phyloP scores from a whole-genome alignment of 1,139 yeast genomes.

The Protomyces macrosporus region DNA sequence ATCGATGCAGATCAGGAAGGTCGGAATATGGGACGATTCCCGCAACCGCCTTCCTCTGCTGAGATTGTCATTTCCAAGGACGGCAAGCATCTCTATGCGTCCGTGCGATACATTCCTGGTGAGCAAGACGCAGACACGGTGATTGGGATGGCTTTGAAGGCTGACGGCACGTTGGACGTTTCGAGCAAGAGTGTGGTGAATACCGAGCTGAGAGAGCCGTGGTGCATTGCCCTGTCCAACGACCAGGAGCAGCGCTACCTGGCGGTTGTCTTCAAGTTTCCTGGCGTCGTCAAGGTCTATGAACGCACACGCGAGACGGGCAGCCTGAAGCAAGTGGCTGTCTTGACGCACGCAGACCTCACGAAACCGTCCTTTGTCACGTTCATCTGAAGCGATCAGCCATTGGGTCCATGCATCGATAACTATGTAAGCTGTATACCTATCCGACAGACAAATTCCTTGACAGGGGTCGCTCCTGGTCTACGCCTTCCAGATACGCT shows the following conservation, averaged over 20 bases:
- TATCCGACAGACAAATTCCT: too few relatives aligned
- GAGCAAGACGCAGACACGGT: slow-evolving; percentile 8
- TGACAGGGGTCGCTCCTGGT: too few relatives aligned
- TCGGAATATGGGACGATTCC: not conserved
- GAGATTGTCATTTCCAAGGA: slow-evolving; percentile 11
- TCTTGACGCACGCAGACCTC: too few relatives aligned
- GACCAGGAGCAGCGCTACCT: not conserved
- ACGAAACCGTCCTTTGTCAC: too few relatives aligned
- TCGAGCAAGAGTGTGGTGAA: not conserved
- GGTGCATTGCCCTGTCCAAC: slow-evolving; percentile 2
- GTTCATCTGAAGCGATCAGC: too few relatives aligned
- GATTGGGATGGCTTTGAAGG: not conserved
- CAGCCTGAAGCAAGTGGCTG: not conserved
- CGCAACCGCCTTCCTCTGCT: slow-evolving; percentile 19
- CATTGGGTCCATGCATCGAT: too few relatives aligned
- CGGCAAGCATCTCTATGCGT: slow-evolving; percentile 7
- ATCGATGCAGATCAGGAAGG: not conserved
- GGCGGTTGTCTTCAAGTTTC: slow-evolving; percentile 7
- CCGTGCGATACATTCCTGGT: slow-evolving; percentile 13
- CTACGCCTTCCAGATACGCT: slow-evolving; percentile 44
- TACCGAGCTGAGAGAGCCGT: slow-evolving; percentile 5
- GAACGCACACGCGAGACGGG: not conserved
- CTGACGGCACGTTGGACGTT: slow-evolving; percentile 1
- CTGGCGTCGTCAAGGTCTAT: slow-evolving; percentile 4
- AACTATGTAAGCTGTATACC: too few relatives aligned